phyloP scores from a whole-genome alignment of 2,329 filamentous ascomycete genomes.

The Chrysoporthe puriensis region DNA sequence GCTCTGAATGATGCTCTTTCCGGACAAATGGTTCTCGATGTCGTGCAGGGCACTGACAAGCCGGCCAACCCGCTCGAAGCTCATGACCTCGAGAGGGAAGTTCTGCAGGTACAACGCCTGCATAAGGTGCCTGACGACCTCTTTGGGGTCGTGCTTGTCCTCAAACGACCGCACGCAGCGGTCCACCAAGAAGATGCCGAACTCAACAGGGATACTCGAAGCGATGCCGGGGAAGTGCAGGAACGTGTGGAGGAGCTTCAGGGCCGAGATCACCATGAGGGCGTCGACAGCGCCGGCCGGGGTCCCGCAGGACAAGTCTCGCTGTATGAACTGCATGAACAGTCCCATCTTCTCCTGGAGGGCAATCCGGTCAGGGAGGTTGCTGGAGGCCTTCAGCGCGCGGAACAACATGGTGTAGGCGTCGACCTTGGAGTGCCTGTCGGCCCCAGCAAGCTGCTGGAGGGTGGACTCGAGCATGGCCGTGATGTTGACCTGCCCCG shows the following conservation, averaged over 20 bases:
- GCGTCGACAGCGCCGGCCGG: slow-evolving; percentile 62
- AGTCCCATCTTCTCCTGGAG: slow-evolving; percentile 76
- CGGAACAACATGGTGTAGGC: slow-evolving; percentile 81
- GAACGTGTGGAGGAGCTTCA: slow-evolving; percentile 77
- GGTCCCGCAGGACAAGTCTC: slow-evolving; percentile 72
- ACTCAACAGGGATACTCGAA: slow-evolving; percentile 74
- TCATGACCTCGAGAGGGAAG: slow-evolving; percentile 77
- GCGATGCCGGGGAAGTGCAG: slow-evolving; percentile 75
- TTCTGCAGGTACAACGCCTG: slow-evolving; percentile 80
- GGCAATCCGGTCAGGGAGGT: slow-evolving; percentile 74
- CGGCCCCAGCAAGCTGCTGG: slow-evolving; percentile 76
- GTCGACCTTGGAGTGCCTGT: slow-evolving; percentile 75
- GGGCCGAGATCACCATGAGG: slow-evolving; percentile 74
- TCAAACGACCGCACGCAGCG: slow-evolving; percentile 76
- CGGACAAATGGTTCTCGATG: slow-evolving; percentile 73
- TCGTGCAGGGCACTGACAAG: slow-evolving; percentile 72
- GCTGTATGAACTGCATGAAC: slow-evolving; percentile 79
- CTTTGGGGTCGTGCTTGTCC: slow-evolving; percentile 71
- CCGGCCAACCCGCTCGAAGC: slow-evolving; percentile 67
- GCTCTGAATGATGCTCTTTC: slow-evolving; percentile 79
- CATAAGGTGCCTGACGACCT: slow-evolving; percentile 77
- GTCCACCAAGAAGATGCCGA: slow-evolving; percentile 79
- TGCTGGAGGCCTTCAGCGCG: slow-evolving; percentile 79
- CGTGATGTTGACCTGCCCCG: slow-evolving; percentile 60
- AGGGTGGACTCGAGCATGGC: slow-evolving; percentile 85